Percentiles rank a stretch among this genome's conserved stretches.
These are phyloP conservation scores for Corchorus olitorius DNA, from an alignment of 345 rosid species.

Conservation along the genomic window DNA sequence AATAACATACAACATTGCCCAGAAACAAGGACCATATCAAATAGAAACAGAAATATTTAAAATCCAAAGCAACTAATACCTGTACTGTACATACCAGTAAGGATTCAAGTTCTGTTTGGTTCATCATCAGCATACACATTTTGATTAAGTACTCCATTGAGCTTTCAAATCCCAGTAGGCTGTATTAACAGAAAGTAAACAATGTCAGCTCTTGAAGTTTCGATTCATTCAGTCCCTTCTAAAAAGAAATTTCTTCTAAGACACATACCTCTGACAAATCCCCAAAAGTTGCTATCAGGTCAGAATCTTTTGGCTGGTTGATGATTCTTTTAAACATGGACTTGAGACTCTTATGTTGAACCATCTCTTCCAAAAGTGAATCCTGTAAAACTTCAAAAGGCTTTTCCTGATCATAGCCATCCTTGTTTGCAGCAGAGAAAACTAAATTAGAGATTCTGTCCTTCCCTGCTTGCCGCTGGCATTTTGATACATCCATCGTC, in stretches of 20 bases:
- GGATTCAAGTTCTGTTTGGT: no score
- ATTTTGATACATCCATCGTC: constrained; percentile 57
- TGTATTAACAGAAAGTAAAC: background rate
- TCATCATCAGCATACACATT: no score
- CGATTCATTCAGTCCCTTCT: background rate
- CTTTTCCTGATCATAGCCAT: constrained; percentile 19
- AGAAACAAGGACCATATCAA: no score
- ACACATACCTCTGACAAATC: background rate
- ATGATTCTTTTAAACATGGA: constrained; percentile 37
- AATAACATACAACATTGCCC: no score
- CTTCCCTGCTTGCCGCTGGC: constrained; percentile 51
- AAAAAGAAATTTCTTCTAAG: background rate
- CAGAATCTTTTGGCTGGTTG: constrained; percentile 30
- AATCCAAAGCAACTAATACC: no score
- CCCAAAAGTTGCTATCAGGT: constrained; percentile 15
- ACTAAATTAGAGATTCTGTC: constrained; percentile 54
- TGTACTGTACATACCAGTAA: no score
- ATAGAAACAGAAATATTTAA: no score
- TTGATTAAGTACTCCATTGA: no score
- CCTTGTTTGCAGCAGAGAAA: constrained; percentile 45
- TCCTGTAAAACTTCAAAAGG: constrained; percentile 29
- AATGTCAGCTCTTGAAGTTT: background rate
- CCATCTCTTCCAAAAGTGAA: constrained; percentile 43
- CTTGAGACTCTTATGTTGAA: constrained; percentile 14
- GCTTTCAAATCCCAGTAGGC: background rate